Evolutionary conservation across 2,329 filamentous ascomycete genomes (phyloP).

Genomic region (Cercospora brassicicola): DNA sequence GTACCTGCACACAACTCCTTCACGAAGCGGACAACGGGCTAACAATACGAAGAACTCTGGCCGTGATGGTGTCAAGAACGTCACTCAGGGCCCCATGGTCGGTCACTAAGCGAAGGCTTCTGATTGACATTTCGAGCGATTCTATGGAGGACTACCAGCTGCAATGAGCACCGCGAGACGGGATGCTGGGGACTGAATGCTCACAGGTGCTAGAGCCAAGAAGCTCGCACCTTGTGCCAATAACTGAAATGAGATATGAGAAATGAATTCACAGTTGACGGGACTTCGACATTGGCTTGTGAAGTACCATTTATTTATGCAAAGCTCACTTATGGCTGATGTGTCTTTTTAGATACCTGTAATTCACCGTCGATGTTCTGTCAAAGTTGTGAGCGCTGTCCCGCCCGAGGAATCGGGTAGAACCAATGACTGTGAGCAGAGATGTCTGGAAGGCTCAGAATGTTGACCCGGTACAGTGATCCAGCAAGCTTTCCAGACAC

Average conservation of each 20-base stretch:
- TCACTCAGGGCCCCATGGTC: constrained; percentile 41
- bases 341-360: neutral
- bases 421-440: neutral
- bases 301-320: neutral
- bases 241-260: constrained; percentile 21
- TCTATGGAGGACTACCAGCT: neutral
- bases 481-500: neutral
- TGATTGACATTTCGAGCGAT: neutral
- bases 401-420: neutral
- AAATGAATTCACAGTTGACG: constrained; percentile 12
- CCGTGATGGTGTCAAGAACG: constrained; percentile 47
- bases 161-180: neutral
- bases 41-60: constrained; percentile 26
- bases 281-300: neutral
- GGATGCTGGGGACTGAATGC: neutral
- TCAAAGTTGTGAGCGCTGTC: no score
- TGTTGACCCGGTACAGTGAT: neutral
- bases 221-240: constrained; percentile 4
- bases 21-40: neutral
- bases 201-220: neutral
- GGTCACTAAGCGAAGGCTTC: constrained; percentile 27
- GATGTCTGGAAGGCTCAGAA: neutral
- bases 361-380: neutral
- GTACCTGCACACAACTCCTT: constrained; percentile 29
- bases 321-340: neutral